Conservation (phyloP, 805 yeast species). For the Saccharomyces paradoxus region DNA sequence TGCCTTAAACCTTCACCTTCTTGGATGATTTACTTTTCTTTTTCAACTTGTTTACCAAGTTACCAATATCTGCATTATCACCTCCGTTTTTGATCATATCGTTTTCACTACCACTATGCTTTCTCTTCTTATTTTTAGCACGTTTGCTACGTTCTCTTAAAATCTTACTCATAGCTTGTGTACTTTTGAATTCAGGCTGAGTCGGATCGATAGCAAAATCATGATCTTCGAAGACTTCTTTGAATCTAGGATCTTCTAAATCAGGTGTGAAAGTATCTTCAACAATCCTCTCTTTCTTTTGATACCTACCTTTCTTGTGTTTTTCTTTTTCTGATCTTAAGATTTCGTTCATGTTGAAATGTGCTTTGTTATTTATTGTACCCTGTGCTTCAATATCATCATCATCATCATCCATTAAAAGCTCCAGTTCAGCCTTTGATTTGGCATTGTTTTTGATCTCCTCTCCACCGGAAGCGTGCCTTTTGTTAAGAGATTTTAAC, state of each 20-base stretch:
- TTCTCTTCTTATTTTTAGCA: slow-evolving; percentile 18
- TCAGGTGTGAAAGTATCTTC: slow-evolving; percentile 59
- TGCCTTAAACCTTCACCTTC: not conserved
- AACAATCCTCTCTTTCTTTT: slow-evolving; percentile 40
- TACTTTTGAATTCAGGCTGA: slow-evolving; percentile 79
- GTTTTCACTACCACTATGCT: slow-evolving; percentile 2
- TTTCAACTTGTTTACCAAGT: slow-evolving; percentile 45
- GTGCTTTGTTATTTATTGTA: slow-evolving; percentile 39
- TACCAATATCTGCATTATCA: slow-evolving; percentile 10
- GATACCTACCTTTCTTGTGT: slow-evolving; percentile 40
- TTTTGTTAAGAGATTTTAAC: slow-evolving; percentile 25
- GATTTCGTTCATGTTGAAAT: slow-evolving; percentile 73
- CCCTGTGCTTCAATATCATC: slow-evolving; percentile 40
- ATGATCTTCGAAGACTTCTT: slow-evolving; percentile 72
- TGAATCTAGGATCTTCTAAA: slow-evolving; percentile 77
- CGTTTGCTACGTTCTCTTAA: slow-evolving; percentile 66
- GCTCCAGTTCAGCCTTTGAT: slow-evolving; percentile 51
- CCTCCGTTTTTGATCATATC: slow-evolving; percentile 5
- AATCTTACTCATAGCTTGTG: slow-evolving; percentile 77
- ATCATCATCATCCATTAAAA: slow-evolving; percentile 53
- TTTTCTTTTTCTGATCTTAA: slow-evolving; percentile 64
- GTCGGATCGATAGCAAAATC: slow-evolving; percentile 94
- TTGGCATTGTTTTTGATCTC: slow-evolving; percentile 31
- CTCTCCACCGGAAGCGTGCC: slow-evolving; percentile 19
- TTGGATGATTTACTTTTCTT: slow-evolving; percentile 26